Conservation (phyloP, 331 rosid genomes). For the Quercus phellos region DNA sequence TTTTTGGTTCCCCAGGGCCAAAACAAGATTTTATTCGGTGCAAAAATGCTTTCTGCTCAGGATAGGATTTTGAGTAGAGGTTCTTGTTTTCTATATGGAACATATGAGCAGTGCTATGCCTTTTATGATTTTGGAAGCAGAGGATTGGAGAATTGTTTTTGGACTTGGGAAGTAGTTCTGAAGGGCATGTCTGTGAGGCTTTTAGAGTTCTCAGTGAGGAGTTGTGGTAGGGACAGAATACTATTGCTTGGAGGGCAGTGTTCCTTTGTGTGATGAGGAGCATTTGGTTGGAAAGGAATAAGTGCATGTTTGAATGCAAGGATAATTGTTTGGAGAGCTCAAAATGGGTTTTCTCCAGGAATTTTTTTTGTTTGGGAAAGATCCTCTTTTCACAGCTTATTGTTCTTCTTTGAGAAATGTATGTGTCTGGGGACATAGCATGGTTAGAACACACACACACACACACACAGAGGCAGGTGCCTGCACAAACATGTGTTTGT, state of each 20-base stretch:
- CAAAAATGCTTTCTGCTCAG: too few species aligned
- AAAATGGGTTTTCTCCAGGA: not conserved
- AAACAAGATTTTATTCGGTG: too few species aligned
- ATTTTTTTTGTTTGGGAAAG: not conserved
- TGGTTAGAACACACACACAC: not conserved
- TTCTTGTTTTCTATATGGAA: too few species aligned
- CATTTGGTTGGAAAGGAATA: not conserved
- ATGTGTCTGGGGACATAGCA: not conserved
- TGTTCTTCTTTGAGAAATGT: not conserved
- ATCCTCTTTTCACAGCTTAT: not conserved
- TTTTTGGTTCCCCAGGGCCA: too few species aligned
- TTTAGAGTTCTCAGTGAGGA: not conserved
- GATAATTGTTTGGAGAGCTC: not conserved
- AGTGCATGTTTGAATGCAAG: not conserved
- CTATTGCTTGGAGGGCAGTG: not conserved
- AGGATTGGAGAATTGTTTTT: not conserved
- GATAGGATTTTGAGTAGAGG: not conserved
- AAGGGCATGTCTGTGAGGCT: not conserved
- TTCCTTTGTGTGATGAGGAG: not conserved
- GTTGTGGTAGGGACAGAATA: not conserved
- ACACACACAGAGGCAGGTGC: not conserved
- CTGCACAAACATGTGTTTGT: not conserved
- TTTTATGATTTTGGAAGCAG: not conserved
- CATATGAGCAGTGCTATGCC: too few species aligned
- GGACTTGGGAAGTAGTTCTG: not conserved